Conservation (phyloP, 768 basidiomycete species). For the Thelephora aurantiotincta region DNA sequence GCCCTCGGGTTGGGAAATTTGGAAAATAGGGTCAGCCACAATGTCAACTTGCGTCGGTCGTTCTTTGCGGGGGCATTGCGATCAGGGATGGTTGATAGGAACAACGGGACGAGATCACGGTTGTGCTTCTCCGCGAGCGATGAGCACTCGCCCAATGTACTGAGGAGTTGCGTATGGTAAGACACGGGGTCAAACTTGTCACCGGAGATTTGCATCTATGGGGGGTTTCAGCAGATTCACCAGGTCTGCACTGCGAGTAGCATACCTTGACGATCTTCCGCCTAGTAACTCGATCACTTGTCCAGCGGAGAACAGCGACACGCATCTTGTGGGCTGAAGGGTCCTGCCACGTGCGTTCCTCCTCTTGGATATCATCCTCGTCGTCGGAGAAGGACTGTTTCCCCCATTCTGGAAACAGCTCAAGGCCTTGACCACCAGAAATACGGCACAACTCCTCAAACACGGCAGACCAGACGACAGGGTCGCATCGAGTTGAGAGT, state of each 20-base stretch:
- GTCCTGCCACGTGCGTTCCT: conserved; percentile 67
- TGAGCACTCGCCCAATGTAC: conserved; percentile 51
- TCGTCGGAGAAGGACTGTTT: conserved; percentile 7
- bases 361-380: conserved; percentile 33
- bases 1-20: conserved; percentile 94
- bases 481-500: conserved; percentile 41
- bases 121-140: conserved; percentile 77
- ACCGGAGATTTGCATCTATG: conserved; percentile 23
- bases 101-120: conserved; percentile 75
- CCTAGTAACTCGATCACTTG: conserved; percentile 17
- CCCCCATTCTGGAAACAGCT: conserved; percentile 16
- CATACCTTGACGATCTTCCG: conserved; percentile 22
- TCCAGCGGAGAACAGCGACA: conserved; percentile 33
- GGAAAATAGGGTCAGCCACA: conserved; percentile 77
- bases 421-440: conserved; percentile 1
- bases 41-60: conserved; percentile 44
- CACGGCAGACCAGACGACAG: conserved; percentile 57
- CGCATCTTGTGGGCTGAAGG: conserved; percentile 54
- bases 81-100: conserved; percentile 39
- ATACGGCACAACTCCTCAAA: conserved; percentile 44
- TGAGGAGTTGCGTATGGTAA: conserved; percentile 75
- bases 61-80: conserved; percentile 25
- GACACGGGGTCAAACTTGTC: conserved; percentile 60
- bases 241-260: not conserved
- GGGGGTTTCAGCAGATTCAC: not conserved